Base-by-base conservation (phyloP, 305 asterid species). In the Solanum hybrid region DNA sequence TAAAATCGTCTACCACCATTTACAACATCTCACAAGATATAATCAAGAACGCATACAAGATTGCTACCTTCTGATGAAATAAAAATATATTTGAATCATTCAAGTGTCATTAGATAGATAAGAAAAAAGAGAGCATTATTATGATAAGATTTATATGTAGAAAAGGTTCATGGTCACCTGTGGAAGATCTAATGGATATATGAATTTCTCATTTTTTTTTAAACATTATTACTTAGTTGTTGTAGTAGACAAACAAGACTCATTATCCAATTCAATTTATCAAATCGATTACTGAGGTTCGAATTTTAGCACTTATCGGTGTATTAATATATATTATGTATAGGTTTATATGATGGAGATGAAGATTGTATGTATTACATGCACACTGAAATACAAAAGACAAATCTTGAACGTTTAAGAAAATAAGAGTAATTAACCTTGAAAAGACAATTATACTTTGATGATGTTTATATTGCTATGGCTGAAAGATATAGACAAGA, bases 291-390 rank as follows among this genome's bases (percentile, higher is more conserved):
- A 75, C 17, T 12, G 22, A 73, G 10, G 10, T 27, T 27, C 15
- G 79, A 73, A 73, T 24, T 73, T 73, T 73, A 73, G 17, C 34
- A 12, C 34, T 6, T n/a, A 96, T 92, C 92, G 6, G 5, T 33
- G 32, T 79, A 22, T 79, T 33, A 4, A 33, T 33, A 78, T 33
- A 33, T 20, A 78, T 20, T 10, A 78, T 27, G 6, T 77, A 32
- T 77, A 77, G 41, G 27, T 78, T 11, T 33, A 33, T 78, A 3
- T 78, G 9, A 10, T 78, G 45, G 27, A 65, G 29, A 4, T 34
- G 20, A 34, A 10, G 10, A 34, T 79, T 22, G 39, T n/a, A 3
- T 79, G 12, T 65, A 22, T 65, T 20, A 22, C n/a, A 57, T 57
- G 70, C n/a, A 51, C 14, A 78, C n/a, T 33, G 26, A 33, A 78